These are phyloP conservation scores for Blastocystis sp. DNA, from an alignment of 352 stramenopile species.

Conservation along the genomic window DNA sequence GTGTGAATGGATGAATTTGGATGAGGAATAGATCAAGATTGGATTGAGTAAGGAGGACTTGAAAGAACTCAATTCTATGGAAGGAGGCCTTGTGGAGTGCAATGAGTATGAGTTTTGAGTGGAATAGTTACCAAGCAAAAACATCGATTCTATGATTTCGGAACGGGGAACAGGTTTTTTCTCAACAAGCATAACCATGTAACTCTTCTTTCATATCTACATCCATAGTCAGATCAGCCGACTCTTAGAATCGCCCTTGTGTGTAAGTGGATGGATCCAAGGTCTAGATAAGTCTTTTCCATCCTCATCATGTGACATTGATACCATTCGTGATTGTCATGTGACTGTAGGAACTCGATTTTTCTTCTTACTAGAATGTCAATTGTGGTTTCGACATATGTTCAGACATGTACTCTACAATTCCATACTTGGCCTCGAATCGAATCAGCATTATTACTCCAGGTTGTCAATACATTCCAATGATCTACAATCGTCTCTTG, in stretches of 20 bases:
- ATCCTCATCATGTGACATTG: neutral
- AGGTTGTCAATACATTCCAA: slow-evolving; percentile 18
- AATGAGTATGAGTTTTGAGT: neutral
- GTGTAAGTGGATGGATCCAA: slow-evolving; percentile 6
- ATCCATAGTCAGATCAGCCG: neutral
- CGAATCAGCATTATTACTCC: slow-evolving; percentile 32
- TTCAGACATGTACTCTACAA: slow-evolving; percentile 33
- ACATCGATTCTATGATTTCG: slow-evolving; percentile 5
- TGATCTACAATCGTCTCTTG: slow-evolving; percentile 39
- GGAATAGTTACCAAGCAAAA: neutral
- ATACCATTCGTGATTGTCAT: slow-evolving; percentile 4
- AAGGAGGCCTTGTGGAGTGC: neutral
- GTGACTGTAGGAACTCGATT: neutral
- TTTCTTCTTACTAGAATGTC: slow-evolving; percentile 7
- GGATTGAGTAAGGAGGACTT: neutral
- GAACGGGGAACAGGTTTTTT: neutral
- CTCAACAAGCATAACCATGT: slow-evolving; percentile 22
- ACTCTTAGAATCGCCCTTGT: slow-evolving; percentile 11
- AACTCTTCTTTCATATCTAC: neutral
- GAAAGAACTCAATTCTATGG: neutral
- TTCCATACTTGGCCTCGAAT: slow-evolving; percentile 26
- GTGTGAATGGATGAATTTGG: neutral
- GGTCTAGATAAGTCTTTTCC: slow-evolving; percentile 12
- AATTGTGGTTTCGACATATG: slow-evolving; percentile 34
- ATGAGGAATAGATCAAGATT: slow-evolving; percentile 26